These are phyloP conservation scores for Trametes sanguinea DNA, from an alignment of 768 basidiomycete species.

Conservation along the genomic window DNA sequence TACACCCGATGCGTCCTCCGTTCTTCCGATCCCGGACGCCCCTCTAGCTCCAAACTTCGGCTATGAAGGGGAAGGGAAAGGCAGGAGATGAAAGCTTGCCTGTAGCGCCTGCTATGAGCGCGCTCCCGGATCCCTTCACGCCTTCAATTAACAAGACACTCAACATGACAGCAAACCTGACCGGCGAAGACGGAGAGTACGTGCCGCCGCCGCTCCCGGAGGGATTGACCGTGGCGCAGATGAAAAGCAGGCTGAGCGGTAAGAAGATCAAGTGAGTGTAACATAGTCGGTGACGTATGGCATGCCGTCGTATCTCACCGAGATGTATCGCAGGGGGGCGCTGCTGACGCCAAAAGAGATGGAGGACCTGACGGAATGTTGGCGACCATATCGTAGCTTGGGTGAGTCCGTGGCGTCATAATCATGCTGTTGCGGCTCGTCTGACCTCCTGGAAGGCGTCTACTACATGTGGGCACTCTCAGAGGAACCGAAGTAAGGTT, in stretches of 20 bases:
- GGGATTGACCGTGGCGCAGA: conserved; percentile 54
- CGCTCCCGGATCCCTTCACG: conserved; percentile 61
- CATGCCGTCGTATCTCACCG: conserved; percentile 1
- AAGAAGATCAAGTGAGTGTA: conserved; percentile 70
- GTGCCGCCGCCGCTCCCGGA: conserved; percentile 49
- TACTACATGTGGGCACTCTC: conserved; percentile 90
- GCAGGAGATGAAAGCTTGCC: conserved; percentile 5
- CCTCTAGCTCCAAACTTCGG: conserved; percentile 14
- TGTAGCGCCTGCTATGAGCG: conserved; percentile 10
- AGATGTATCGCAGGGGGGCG: conserved; percentile 51
- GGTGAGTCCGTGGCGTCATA: conserved; percentile 45
- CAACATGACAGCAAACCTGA: conserved; percentile 36
- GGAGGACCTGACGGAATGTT: conserved; percentile 70
- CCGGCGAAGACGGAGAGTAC: conserved; percentile 5
- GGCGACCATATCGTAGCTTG: conserved; percentile 82
- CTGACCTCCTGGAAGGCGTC: conserved; percentile 47
- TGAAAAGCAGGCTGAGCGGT: conserved; percentile 63
- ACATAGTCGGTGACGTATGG: background rate
- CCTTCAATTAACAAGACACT: conserved; percentile 64
- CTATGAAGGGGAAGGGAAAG: conserved; percentile 28
- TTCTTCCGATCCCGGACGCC: conserved; percentile 25
- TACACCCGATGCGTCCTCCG: conserved; percentile 25
- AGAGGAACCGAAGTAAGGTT: conserved; percentile 24
- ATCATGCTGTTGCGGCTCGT: background rate
- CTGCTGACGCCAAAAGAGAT: conserved; percentile 81